Conservation (phyloP, 2,329 filamentous ascomycete species). For the Botryotinia convoluta region DNA sequence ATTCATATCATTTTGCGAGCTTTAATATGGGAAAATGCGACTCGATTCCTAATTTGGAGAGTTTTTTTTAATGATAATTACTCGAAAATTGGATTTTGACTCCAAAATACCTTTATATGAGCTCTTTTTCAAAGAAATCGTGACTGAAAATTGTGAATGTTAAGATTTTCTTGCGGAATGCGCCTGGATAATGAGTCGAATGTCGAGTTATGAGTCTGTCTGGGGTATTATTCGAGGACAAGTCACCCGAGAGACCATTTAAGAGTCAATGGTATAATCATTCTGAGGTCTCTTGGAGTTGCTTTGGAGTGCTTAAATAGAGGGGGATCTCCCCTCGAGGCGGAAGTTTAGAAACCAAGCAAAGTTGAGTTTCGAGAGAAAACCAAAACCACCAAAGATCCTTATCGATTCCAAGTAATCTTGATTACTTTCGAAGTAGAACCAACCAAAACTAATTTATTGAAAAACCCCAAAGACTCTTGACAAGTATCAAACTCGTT, state of each 20-base stretch:
- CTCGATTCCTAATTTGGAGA: background rate
- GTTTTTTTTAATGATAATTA: background rate
- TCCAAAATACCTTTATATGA: background rate
- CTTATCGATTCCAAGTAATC: too few species aligned
- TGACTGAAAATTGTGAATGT: background rate
- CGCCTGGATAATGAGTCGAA: too few species aligned
- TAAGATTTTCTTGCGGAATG: background rate
- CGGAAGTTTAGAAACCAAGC: background rate
- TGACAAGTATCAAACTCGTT: background rate
- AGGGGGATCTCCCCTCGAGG: background rate
- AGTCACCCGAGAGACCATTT: background rate
- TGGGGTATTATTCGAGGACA: too few species aligned
- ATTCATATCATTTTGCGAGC: background rate
- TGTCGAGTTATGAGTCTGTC: too few species aligned
- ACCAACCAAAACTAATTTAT: background rate
- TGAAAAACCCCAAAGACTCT: background rate
- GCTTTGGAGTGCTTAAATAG: background rate
- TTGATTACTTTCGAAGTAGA: too few species aligned
- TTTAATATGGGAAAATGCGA: background rate
- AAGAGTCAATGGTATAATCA: background rate
- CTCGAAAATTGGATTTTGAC: background rate
- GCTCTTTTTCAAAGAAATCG: too few species aligned
- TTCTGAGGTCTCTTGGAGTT: too few species aligned
- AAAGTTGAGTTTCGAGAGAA: background rate
- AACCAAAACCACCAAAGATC: too few species aligned